Evolutionary conservation across 1,284 basidiomycete genomes (phyloP), one percentile per base, ranked within the genome.

Genomic region (Trametes polyzona): DNA sequence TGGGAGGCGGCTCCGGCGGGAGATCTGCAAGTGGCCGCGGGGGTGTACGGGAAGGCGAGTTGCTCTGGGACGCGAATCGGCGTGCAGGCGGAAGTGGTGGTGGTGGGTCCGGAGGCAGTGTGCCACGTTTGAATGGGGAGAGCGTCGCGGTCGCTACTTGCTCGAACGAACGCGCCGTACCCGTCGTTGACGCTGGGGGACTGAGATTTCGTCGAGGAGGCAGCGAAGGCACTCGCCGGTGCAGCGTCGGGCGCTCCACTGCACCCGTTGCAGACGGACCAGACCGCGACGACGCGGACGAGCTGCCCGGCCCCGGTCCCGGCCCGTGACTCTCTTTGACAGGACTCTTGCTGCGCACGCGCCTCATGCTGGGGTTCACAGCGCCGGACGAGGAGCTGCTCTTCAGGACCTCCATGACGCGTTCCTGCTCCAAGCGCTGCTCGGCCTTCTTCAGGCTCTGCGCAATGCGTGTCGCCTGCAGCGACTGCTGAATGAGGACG

Each of bases 331-430:
- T 33, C 23, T 62, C 65, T 49, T 63, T 72, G 24, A 58, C 59
- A 1, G 71, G 73, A 37, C 73, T 74, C 35, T 48, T 64, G 56
- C 73, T 74, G 12, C 71, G 54, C 19, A 65, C 68, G 5, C 69
- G 57, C 14, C 64, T 61, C 7, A 26, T 26, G 9, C 14, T 35
- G 23, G 57, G 16, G 42, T 33, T 40, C 14, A 40, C 24, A 2
- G 39, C 23, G n/a, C 46, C 51, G 37, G 65, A 46, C 36, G 67
- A n/a, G n/a, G n/a, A 54, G 52, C 67, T 69, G 55, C 65, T 71
- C 70, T 86, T 86, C 27, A 91, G 76, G 5, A 91, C 84, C 65
- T 86, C 83, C 55, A 89, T 72, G n/a, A 89, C 79, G 17, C 88
- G 77, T 66, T 87, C 84, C 59, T 82, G 80, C 67, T 87, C 87